Percentiles rank a stretch among this genome's conserved stretches.
Conservation (phyloP, 1,284 basidiomycete genomes). For the Sanghuangporus sanghuang region DNA sequence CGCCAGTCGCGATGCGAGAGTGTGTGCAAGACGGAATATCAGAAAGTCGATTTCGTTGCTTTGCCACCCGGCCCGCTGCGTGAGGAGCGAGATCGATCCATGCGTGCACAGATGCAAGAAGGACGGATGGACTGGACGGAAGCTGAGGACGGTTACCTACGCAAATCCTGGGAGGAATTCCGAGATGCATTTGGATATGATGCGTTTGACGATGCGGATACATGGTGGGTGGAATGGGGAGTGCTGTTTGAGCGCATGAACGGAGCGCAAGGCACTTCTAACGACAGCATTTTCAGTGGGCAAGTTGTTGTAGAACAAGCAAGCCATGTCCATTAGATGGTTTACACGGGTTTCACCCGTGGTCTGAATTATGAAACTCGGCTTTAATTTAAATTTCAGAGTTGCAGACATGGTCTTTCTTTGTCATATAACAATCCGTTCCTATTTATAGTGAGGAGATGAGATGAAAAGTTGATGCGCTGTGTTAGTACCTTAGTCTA, state of each 20-base stretch:
- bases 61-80: slow-evolving; percentile 34
- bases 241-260: slow-evolving; percentile 7
- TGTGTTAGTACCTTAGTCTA: too few species aligned
- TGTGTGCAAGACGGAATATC: slow-evolving; percentile 32
- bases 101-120: slow-evolving; percentile 25
- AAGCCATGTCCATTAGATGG: not conserved
- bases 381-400: too few species aligned
- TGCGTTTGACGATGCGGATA: slow-evolving; percentile 13
- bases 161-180: slow-evolving; percentile 5
- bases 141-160: slow-evolving; percentile 2
- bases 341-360: not conserved
- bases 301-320: not conserved
- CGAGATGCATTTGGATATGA: slow-evolving; percentile 10
- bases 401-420: too few species aligned
- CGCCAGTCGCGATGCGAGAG: slow-evolving; percentile 34
- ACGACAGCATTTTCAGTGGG: not conserved
- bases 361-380: not conserved
- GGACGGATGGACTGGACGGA: slow-evolving; percentile 10
- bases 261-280: not conserved
- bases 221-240: slow-evolving; percentile 17
- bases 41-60: slow-evolving; percentile 34
- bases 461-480: too few species aligned
- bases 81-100: slow-evolving; percentile 35
- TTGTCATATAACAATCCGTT: too few species aligned
- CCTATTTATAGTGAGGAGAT: too few species aligned